Evolutionary conservation across 352 stramenopile genomes (phyloP).

Genomic region (Phytophthora idaei): DNA sequence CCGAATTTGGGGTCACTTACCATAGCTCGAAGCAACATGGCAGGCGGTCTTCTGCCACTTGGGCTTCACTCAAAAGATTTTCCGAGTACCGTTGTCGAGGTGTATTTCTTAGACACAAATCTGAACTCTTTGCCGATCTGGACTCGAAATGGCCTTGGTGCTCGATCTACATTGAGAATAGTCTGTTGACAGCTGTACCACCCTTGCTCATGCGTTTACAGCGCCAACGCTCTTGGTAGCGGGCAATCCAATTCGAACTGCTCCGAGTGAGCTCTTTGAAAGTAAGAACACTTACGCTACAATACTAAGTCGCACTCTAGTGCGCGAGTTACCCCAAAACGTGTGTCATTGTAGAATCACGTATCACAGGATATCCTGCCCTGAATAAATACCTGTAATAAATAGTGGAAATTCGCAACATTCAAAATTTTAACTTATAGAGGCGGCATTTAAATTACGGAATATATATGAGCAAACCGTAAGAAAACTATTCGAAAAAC

Average conservation of each 20-base stretch:
- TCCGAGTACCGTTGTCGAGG: background rate
- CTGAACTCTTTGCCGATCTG: background rate
- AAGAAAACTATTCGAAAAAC: too few species aligned
- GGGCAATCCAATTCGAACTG: background rate
- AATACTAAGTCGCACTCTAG: background rate
- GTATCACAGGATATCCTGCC: too few species aligned
- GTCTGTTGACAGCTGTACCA: background rate
- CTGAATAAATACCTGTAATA: too few species aligned
- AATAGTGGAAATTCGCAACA: too few species aligned
- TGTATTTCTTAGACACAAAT: background rate
- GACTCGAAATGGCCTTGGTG: background rate
- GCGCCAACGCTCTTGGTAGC: background rate
- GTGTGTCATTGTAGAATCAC: background rate
- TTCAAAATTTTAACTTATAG: too few species aligned
- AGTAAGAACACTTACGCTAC: background rate
- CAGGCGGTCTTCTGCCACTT: background rate
- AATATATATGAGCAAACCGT: too few species aligned
- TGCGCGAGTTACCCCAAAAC: background rate
- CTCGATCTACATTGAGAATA: background rate
- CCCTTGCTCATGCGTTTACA: background rate
- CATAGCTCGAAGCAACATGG: background rate
- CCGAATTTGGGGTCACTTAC: background rate
- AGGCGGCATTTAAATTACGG: too few species aligned
- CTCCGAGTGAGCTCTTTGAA: background rate
- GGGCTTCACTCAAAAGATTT: background rate